phyloP scores from a whole-genome alignment of 208 protist species.

The Leishmania major region DNA sequence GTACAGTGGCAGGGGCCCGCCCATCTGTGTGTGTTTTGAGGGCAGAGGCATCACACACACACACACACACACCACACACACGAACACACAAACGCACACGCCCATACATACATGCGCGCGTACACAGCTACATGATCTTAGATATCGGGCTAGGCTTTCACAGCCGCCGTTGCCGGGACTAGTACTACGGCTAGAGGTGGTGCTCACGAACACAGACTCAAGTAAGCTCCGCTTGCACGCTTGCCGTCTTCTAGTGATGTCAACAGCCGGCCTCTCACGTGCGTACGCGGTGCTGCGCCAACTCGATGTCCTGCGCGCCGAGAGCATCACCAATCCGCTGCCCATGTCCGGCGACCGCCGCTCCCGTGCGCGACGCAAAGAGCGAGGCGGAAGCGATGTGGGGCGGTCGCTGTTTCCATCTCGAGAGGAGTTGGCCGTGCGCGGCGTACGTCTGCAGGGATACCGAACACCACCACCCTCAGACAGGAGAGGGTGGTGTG shows the following conservation, averaged over 20 bases:
- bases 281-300: conserved; percentile 74
- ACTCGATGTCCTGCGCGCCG: conserved; percentile 56
- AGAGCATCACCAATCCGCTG: conserved; percentile 47
- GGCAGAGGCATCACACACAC: not conserved
- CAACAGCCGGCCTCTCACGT: conserved; percentile 47
- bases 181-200: not conserved
- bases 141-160: not conserved
- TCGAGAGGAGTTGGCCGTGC: not conserved
- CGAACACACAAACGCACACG: not conserved
- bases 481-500: not conserved
- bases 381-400: not conserved
- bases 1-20: not conserved
- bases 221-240: not conserved
- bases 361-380: not conserved
- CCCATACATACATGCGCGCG: not conserved
- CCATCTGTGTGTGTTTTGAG: not conserved
- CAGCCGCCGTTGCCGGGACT: not conserved
- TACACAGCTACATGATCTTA: not conserved
- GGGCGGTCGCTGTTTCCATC: not conserved
- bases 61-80: not conserved
- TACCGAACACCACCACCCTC: not conserved
- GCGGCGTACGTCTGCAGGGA: not conserved
- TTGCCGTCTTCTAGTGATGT: conserved; percentile 7
- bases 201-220: not conserved
- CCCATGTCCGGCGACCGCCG: not conserved